Evolutionary conservation across 331 rosid genomes (phyloP).

Genomic region (Dryas integrifolia): DNA sequence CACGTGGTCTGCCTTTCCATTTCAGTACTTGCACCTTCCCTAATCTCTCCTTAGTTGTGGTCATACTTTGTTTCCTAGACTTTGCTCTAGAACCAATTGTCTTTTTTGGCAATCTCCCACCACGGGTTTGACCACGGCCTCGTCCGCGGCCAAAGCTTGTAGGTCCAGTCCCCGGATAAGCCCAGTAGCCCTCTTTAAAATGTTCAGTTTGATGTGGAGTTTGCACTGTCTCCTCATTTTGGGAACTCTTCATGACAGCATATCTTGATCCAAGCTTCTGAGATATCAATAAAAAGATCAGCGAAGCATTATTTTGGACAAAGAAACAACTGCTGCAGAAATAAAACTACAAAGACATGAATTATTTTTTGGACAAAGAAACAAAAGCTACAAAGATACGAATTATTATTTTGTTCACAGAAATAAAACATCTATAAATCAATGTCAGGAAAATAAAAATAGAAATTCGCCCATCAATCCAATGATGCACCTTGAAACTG

Average conservation of each 20-base stretch:
- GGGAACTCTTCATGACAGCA: constrained; percentile 30
- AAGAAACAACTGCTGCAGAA: not conserved
- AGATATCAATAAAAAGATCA: constrained; percentile 17
- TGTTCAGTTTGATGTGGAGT: constrained; percentile 30
- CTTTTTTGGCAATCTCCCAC: constrained; percentile 37
- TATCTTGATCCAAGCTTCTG: constrained; percentile 51
- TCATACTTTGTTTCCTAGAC: constrained; percentile 34
- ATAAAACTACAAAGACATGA: not conserved
- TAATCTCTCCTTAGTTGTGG: constrained; percentile 31
- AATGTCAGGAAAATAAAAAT: not conserved
- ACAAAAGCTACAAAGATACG: too few species aligned
- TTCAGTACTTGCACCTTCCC: constrained; percentile 40
- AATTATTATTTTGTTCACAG: not conserved
- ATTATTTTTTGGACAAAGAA: not conserved
- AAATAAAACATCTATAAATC: not conserved
- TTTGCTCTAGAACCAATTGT: constrained; percentile 29
- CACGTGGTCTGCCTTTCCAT: constrained; percentile 48
- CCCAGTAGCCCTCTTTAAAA: constrained; percentile 32
- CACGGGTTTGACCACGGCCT: constrained; percentile 31
- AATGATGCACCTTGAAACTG: not conserved
- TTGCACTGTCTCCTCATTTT: constrained; percentile 24
- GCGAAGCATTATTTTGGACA: not conserved
- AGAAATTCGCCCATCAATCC: not conserved
- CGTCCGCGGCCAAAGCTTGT: constrained; percentile 35
- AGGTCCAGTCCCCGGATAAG: constrained; percentile 35